phyloP scores from a whole-genome alignment of 768 basidiomycete genomes.

The Cubamyces sp. region DNA sequence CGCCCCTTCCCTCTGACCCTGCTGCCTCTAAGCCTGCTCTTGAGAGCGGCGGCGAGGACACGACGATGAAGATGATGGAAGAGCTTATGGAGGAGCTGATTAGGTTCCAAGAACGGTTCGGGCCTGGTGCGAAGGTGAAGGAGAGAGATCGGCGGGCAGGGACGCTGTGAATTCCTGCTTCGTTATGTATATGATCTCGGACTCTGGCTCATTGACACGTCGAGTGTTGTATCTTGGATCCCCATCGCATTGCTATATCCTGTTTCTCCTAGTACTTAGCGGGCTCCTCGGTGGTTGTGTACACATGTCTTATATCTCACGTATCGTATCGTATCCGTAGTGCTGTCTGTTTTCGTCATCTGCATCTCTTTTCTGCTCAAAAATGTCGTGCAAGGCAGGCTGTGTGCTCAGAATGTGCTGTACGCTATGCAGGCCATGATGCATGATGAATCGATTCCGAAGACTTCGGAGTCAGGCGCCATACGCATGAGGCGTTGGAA shows the following conservation, averaged over 20 bases:
- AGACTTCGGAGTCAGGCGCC: constrained; percentile 14
- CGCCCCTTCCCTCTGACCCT: background rate
- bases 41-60: constrained; percentile 21
- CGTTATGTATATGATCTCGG: constrained; percentile 1
- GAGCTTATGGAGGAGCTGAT: constrained; percentile 90
- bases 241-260: constrained; percentile 21
- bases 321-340: constrained; percentile 24
- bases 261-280: constrained; percentile 8
- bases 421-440: background rate
- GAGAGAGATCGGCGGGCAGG: constrained; percentile 40
- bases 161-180: constrained; percentile 31
- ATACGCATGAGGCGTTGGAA: constrained; percentile 9
- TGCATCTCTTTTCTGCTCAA: background rate
- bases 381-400: background rate
- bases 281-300: constrained; percentile 16
- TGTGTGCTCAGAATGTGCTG: too few relatives aligned
- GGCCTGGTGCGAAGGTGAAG: constrained; percentile 52
- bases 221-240: constrained; percentile 25
- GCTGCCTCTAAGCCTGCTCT: background rate
- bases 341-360: constrained; percentile 7
- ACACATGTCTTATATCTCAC: constrained; percentile 27
- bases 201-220: constrained; percentile 5
- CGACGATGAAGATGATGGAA: constrained; percentile 85
- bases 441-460: background rate
- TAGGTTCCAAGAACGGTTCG: constrained; percentile 85